Evolutionary conservation across 2,329 filamentous ascomycete genomes (phyloP).

Genomic region (Hirsutella thompsonii): DNA sequence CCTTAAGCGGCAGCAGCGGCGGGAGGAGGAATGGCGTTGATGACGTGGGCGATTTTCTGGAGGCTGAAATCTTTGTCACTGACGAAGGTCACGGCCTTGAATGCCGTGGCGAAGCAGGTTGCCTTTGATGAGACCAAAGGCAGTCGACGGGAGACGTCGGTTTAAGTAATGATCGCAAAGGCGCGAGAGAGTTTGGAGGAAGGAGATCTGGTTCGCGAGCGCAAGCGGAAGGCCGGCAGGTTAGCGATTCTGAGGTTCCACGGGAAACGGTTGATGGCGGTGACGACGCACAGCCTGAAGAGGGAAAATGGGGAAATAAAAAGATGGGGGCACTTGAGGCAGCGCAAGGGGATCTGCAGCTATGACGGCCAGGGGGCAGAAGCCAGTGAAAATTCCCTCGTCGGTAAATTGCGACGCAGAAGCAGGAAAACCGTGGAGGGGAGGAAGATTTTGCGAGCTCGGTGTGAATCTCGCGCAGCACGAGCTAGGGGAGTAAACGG

Average conservation of each 20-base stretch:
- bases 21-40: conserved; percentile 52
- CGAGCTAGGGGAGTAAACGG: no score
- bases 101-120: conserved; percentile 45
- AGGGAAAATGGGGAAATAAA: no score
- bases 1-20: conserved; percentile 27
- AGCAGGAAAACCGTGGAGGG: not conserved
- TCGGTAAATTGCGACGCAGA: no score
- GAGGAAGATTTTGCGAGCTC: not conserved
- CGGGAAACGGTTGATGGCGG: no score
- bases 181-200: not conserved
- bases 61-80: conserved; percentile 60
- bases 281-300: no score
- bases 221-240: not conserved
- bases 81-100: conserved; percentile 45
- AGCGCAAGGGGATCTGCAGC: no score
- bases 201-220: not conserved
- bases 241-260: no score
- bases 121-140: conserved; percentile 62
- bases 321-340: no score
- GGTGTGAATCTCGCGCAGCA: not conserved
- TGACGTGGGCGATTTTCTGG: conserved; percentile 51
- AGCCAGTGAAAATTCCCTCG: no score
- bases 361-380: no score
- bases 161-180: not conserved
- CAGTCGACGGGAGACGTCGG: conserved; percentile 16